Evolutionary conservation across 805 yeast species (phyloP).

Genomic region (Tetrapisispora pingtungensis): DNA sequence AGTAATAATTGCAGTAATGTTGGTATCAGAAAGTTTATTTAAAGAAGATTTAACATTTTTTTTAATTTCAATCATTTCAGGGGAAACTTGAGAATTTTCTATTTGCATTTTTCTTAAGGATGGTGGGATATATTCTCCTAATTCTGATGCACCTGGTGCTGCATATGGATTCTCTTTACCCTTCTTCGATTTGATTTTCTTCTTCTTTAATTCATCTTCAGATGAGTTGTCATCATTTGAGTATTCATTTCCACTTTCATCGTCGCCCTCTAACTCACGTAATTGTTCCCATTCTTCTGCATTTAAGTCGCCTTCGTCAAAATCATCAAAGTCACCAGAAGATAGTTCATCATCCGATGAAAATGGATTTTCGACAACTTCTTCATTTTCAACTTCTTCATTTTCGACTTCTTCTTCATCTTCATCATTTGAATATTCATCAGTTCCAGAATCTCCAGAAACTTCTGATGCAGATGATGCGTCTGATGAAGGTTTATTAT

Average conservation of each 20-base stretch:
- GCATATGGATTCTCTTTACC: conserved; percentile 62
- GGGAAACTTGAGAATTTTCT: conserved; percentile 33
- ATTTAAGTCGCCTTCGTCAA: conserved; percentile 31
- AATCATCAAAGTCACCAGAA: conserved; percentile 36
- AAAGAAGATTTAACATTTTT: conserved; percentile 70
- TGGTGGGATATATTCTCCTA: conserved; percentile 72
- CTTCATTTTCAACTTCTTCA: conserved; percentile 22
- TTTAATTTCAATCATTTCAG: conserved; percentile 40
- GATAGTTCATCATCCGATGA: conserved; percentile 35
- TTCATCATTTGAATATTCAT: not conserved
- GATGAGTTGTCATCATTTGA: conserved; percentile 16
- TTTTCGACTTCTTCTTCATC: conserved; percentile 12
- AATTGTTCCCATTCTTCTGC: conserved; percentile 29
- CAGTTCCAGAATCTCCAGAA: not conserved
- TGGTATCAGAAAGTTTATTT: conserved; percentile 84
- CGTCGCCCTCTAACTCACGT: conserved; percentile 22
- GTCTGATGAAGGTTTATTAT: conserved; percentile 4
- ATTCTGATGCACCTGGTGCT: conserved; percentile 38
- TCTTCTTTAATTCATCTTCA: conserved; percentile 27
- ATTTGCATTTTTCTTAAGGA: conserved; percentile 54
- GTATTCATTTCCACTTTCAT: conserved; percentile 17
- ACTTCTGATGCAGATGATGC: not conserved
- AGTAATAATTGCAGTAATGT: conserved; percentile 56
- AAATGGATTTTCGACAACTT: conserved; percentile 26
- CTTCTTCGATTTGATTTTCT: conserved; percentile 20